phyloP scores from a whole-genome alignment of 148 eudicot genomes.

The Rhododendron simsii region DNA sequence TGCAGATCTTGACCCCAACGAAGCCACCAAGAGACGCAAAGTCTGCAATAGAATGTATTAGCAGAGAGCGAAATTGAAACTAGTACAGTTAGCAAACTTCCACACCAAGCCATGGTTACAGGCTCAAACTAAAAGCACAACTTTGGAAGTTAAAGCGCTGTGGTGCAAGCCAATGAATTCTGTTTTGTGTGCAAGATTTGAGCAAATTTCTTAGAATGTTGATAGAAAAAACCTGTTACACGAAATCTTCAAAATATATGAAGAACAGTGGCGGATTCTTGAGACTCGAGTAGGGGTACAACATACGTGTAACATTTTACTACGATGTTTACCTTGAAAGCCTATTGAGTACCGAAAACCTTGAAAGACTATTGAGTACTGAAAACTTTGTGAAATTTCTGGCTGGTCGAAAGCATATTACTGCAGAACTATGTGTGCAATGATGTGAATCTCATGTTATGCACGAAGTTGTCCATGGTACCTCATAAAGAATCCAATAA shows the following conservation, averaged over 20 bases:
- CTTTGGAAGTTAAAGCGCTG: not conserved
- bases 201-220: not conserved
- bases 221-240: not conserved
- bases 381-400: not conserved
- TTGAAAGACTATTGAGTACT: not conserved
- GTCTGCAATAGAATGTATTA: constrained; percentile 2
- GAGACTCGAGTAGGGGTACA: not conserved
- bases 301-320: not conserved
- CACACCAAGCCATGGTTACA: not conserved
- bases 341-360: not conserved
- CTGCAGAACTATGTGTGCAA: not conserved
- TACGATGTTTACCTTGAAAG: not conserved
- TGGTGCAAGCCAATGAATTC: not conserved
- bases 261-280: not conserved
- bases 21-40: constrained; percentile 4
- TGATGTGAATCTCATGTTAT: not conserved
- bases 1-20: not conserved
- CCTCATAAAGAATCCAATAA: not conserved
- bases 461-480: not conserved
- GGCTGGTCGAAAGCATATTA: not conserved
- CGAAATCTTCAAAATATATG: not conserved
- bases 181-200: not conserved
- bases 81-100: not conserved
- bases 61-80: not conserved
- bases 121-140: not conserved